phyloP scores from a whole-genome alignment of 2,329 filamentous ascomycete genomes.

The Exserohilum turcica region DNA sequence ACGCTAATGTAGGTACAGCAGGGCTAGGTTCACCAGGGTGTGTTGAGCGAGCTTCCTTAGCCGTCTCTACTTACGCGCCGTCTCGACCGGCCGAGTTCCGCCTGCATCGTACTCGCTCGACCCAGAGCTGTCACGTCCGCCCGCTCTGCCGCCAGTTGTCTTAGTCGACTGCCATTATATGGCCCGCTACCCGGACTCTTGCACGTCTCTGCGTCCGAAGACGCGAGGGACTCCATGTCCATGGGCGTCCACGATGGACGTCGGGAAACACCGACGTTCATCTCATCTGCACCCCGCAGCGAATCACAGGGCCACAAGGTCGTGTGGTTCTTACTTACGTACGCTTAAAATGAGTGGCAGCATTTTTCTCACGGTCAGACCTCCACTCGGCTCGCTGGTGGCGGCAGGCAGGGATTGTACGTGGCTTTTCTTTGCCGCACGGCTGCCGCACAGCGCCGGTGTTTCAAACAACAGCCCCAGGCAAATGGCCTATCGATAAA shows the following conservation, averaged over 20 bases:
- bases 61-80: constrained; percentile 1
- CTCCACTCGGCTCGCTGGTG: constrained; percentile 11
- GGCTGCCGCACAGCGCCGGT: constrained; percentile 20
- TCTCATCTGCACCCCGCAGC: constrained; percentile 7
- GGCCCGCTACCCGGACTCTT: neutral
- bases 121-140: constrained; percentile 2
- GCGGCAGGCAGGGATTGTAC: constrained; percentile 14
- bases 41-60: constrained; percentile 6
- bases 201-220: neutral
- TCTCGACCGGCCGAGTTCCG: neutral
- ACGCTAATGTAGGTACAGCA: constrained; percentile 29
- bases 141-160: neutral
- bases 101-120: neutral
- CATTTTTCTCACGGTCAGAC: constrained; percentile 13
- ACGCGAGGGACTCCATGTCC: neutral
- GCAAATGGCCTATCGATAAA: constrained; percentile 23
- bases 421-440: constrained; percentile 5
- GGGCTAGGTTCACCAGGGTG: constrained; percentile 5
- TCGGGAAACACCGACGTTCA: constrained; percentile 11
- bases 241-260: constrained; percentile 6
- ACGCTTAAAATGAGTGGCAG: constrained; percentile 14
- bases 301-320: constrained; percentile 17
- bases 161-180: constrained; percentile 2
- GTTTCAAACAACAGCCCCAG: constrained; percentile 24
- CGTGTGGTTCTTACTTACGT: constrained; percentile 12